A percentile compares a stretch with the other conserved stretches of the same genome.
Conservation (phyloP, 2,329 filamentous ascomycete species). For the Neurospora crassa region DNA sequence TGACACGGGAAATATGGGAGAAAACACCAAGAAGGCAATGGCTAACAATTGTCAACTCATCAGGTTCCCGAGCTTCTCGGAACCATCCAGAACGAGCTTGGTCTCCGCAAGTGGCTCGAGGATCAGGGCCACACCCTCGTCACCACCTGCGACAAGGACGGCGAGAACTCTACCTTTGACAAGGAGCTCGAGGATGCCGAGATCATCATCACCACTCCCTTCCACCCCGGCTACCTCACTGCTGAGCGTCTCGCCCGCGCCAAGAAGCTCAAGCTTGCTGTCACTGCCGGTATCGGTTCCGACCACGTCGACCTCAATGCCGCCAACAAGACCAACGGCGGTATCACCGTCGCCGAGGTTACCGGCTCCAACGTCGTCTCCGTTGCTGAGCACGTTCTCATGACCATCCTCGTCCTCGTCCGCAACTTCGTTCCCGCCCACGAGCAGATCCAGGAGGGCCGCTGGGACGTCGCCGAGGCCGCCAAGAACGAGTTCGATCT, state of each 20-base stretch:
- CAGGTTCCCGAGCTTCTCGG: constrained; percentile 75
- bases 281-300: constrained; percentile 96
- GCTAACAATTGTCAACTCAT: constrained; percentile 3
- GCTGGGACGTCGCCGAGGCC: constrained; percentile 92
- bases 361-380: constrained; percentile 98
- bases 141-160: constrained; percentile 96
- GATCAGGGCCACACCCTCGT: constrained; percentile 92
- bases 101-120: constrained; percentile 94
- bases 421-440: constrained; percentile 98
- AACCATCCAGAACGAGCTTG: constrained; percentile 97
- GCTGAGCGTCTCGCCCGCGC: constrained; percentile 93
- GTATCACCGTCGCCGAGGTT: constrained; percentile 93
- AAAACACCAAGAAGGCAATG: not conserved
- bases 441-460: constrained; percentile 79
- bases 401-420: constrained; percentile 93
- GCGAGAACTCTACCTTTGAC: constrained; percentile 86
- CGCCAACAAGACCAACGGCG: constrained; percentile 97
- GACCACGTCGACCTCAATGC: constrained; percentile 97
- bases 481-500: constrained; percentile 99
- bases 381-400: constrained; percentile 96
- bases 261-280: constrained; percentile 96
- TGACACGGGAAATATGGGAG: too few species aligned
- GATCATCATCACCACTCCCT: constrained; percentile 98
- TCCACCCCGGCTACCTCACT: constrained; percentile 97
- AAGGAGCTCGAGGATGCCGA: constrained; percentile 94